Conservation (phyloP, 2,329 filamentous ascomycete species). For the Microcyclospora pomicola region DNA sequence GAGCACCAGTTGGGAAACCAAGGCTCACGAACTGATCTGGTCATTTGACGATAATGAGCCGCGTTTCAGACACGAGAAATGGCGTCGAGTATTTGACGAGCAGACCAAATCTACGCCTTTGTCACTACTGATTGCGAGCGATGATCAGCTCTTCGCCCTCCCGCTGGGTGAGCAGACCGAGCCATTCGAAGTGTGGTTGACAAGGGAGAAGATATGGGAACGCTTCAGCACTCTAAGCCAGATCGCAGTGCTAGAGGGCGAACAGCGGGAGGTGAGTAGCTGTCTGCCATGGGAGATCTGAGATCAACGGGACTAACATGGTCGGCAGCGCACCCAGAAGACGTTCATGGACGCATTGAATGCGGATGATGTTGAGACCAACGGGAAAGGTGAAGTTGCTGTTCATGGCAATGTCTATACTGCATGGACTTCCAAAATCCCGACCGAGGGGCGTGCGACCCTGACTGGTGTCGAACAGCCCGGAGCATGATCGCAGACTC, state of each 20-base stretch:
- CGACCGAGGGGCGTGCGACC: constrained; percentile 14
- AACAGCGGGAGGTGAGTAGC: constrained; percentile 32
- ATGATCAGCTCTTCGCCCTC: constrained; percentile 44
- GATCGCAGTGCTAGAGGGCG: constrained; percentile 44
- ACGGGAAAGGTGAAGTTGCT: constrained; percentile 48
- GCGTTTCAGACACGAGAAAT: constrained; percentile 51
- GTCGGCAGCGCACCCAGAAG: constrained; percentile 30
- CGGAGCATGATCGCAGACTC: constrained; percentile 2
- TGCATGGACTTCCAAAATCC: constrained; percentile 44
- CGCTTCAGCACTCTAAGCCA: constrained; percentile 55
- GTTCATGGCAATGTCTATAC: constrained; percentile 51
- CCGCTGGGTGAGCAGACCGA: constrained; percentile 45
- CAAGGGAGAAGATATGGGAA: constrained; percentile 47
- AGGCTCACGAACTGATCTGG: constrained; percentile 46
- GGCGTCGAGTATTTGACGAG: constrained; percentile 50
- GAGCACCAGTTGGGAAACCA: constrained; percentile 46
- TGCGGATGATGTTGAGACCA: constrained; percentile 40
- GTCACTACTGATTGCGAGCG: constrained; percentile 24
- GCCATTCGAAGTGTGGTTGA: constrained; percentile 45
- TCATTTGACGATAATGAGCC: constrained; percentile 44
- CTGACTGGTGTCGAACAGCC: constrained; percentile 12
- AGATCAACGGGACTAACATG: background rate
- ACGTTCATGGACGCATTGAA: constrained; percentile 44
- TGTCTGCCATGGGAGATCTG: background rate
- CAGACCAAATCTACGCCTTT: constrained; percentile 41